These are phyloP conservation scores for Fusarium pilosicola DNA, from an alignment of 2,329 filamentous ascomycete species.

Conservation along the genomic window DNA sequence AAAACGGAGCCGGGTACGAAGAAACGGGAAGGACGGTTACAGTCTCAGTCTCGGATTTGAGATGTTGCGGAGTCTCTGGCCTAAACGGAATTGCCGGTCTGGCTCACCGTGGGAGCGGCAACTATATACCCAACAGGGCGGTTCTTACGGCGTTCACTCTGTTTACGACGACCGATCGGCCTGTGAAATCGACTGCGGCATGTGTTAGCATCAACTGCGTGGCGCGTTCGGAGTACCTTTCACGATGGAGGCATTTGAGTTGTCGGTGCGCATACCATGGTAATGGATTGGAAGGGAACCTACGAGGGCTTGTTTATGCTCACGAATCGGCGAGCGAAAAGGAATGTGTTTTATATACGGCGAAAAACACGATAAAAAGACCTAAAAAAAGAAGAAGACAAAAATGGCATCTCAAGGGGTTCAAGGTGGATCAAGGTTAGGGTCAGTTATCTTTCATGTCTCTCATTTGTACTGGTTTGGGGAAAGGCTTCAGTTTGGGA, in stretches of 20 bases:
- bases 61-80: conserved; percentile 24
- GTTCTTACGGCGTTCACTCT: conserved; percentile 39
- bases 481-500: conserved; percentile 29
- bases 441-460: conserved; percentile 27
- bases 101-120: conserved; percentile 21
- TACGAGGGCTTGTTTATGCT: conserved; percentile 19
- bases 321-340: conserved; percentile 33
- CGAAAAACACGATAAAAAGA: conserved; percentile 29
- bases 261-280: conserved; percentile 33
- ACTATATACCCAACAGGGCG: conserved; percentile 42
- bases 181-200: conserved; percentile 36
- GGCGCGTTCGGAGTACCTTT: conserved; percentile 36
- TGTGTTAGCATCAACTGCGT: conserved; percentile 35
- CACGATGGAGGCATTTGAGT: conserved; percentile 37
- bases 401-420: conserved; percentile 38
- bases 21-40: conserved; percentile 27
- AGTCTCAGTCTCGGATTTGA: conserved; percentile 15
- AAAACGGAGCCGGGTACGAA: conserved; percentile 29
- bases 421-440: conserved; percentile 26
- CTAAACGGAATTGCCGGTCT: conserved; percentile 23
- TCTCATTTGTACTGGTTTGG: conserved; percentile 33
- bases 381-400: conserved; percentile 1
- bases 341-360: conserved; percentile 27
- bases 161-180: conserved; percentile 29
- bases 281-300: conserved; percentile 22